A percentile compares a stretch with the other conserved stretches of the same genome.
Conservation (phyloP, 192 early-diverging fungal species). For the Backusella liffmaniae region DNA sequence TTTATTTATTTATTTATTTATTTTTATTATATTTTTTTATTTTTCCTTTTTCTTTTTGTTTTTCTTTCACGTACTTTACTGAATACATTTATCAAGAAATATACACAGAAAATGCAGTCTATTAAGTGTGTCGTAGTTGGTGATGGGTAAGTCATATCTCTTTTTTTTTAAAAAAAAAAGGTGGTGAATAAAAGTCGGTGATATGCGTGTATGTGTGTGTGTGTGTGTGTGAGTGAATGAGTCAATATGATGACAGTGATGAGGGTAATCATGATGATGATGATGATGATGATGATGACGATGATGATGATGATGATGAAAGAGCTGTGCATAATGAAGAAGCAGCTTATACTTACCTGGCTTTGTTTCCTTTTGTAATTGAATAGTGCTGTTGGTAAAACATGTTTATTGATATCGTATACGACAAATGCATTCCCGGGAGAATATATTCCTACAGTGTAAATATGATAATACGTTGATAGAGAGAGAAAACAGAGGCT, state of each 20-base stretch:
- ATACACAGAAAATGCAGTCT: constrained; percentile 24
- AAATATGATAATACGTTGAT: constrained; percentile 27
- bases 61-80: background rate
- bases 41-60: background rate
- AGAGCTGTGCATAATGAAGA: too few species aligned
- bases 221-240: background rate
- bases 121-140: constrained; percentile 37
- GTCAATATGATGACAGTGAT: background rate
- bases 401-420: constrained; percentile 95
- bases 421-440: constrained; percentile 99
- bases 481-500: background rate
- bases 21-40: background rate
- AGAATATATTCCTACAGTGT: constrained; percentile 99
- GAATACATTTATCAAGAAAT: background rate
- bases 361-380: background rate
- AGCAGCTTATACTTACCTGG: too few species aligned
- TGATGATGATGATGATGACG: background rate
- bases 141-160: constrained; percentile 23
- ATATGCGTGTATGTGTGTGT: background rate
- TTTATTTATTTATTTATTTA: background rate
- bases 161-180: background rate
- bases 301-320: too few species aligned
- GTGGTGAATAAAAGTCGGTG: background rate
- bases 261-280: background rate
- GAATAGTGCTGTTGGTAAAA: constrained; percentile 89